Conservation (phyloP, 192 early-diverging fungal species). For the Geranomyces michiganensis region DNA sequence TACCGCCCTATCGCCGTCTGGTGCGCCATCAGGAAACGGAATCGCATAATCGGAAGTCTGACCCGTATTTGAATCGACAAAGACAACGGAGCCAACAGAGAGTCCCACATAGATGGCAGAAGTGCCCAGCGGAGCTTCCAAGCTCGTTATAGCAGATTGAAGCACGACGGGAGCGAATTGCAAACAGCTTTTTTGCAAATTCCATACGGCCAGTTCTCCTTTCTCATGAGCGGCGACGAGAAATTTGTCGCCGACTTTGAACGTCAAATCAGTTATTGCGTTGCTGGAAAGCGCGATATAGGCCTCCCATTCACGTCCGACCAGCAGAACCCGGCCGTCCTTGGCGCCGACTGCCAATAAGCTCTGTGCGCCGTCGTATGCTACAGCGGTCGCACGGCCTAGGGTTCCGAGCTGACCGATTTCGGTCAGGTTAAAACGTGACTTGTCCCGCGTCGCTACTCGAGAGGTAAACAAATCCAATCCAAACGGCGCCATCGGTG, state of each 20-base stretch:
- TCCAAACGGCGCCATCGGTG: no score
- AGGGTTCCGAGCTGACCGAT: not conserved
- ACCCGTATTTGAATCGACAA: constrained; percentile 6
- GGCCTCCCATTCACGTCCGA: constrained; percentile 43
- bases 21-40: not conserved
- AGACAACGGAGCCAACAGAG: not conserved
- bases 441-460: not conserved
- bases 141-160: not conserved
- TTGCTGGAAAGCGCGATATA: not conserved
- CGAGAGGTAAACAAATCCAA: no score
- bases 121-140: not conserved
- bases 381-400: constrained; percentile 31
- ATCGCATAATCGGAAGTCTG: constrained; percentile 12
- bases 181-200: constrained; percentile 48
- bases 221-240: constrained; percentile 50
- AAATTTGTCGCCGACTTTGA: constrained; percentile 54
- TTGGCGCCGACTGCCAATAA: constrained; percentile 57
- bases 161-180: constrained; percentile 20
- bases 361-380: constrained; percentile 57
- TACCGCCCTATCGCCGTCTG: constrained; percentile 20
- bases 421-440: constrained; percentile 4
- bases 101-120: constrained; percentile 20
- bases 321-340: constrained; percentile 48
- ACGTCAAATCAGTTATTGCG: constrained; percentile 34
- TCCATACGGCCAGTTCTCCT: constrained; percentile 54